phyloP scores from a whole-genome alignment of 2,329 filamentous ascomycete genomes.

The Lanzia echinophila region DNA sequence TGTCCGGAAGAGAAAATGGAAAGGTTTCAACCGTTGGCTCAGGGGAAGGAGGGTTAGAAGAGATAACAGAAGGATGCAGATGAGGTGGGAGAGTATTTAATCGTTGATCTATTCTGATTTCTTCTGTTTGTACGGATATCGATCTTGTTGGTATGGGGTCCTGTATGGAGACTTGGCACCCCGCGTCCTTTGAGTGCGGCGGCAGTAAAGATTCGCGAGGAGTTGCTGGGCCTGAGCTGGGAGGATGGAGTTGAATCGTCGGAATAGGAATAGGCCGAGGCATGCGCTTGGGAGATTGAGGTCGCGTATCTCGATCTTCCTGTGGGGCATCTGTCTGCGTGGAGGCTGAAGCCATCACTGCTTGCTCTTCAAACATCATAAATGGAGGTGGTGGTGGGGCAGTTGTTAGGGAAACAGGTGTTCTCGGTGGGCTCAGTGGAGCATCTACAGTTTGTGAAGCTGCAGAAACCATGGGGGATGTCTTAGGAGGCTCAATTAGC shows the following conservation, averaged over 20 bases:
- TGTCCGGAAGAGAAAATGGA: slow-evolving; percentile 46
- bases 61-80: slow-evolving; percentile 71
- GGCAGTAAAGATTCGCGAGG: slow-evolving; percentile 69
- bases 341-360: slow-evolving; percentile 46
- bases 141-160: slow-evolving; percentile 34
- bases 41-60: slow-evolving; percentile 53
- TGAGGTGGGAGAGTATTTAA: slow-evolving; percentile 68
- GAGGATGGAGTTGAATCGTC: slow-evolving; percentile 86
- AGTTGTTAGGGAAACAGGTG: slow-evolving; percentile 48
- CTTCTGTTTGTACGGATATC: slow-evolving; percentile 73
- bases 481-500: slow-evolving; percentile 41
- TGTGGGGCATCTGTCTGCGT: slow-evolving; percentile 52
- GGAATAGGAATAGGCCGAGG: slow-evolving; percentile 50
- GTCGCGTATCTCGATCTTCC: slow-evolving; percentile 26
- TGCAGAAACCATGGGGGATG: slow-evolving; percentile 54
- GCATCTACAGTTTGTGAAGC: slow-evolving; percentile 57
- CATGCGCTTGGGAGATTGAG: slow-evolving; percentile 20
- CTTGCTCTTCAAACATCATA: slow-evolving; percentile 21
- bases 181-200: slow-evolving; percentile 74
- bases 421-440: slow-evolving; percentile 58
- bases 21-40: slow-evolving; percentile 29
- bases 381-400: slow-evolving; percentile 34
- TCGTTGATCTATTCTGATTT: slow-evolving; percentile 77
- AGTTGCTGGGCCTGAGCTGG: slow-evolving; percentile 73
- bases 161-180: slow-evolving; percentile 66